These are phyloP conservation scores for Lepidium sativum DNA, from an alignment of 345 rosid genomes.

Conservation along the genomic window DNA sequence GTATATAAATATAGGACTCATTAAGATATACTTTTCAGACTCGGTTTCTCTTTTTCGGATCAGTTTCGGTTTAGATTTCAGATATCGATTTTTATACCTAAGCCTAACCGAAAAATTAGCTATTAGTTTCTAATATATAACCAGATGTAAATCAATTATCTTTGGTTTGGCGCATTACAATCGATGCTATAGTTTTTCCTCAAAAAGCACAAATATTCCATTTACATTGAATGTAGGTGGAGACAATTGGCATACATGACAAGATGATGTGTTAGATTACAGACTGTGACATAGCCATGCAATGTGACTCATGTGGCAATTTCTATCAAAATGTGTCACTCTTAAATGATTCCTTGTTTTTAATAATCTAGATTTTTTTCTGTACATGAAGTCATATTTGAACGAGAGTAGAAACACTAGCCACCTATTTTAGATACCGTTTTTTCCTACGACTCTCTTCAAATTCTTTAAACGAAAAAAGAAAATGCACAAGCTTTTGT, in stretches of 20 bases:
- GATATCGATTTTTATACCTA: too few relatives aligned
- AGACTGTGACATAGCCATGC: conserved; percentile 17
- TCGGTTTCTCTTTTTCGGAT: too few relatives aligned
- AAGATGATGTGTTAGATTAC: conserved; percentile 18
- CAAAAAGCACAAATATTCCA: background rate
- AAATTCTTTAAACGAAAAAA: background rate
- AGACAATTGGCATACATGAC: conserved; percentile 16
- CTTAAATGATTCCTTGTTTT: background rate
- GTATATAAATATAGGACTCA: too few relatives aligned
- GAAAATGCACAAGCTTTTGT: conserved; percentile 14
- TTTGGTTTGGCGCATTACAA: background rate
- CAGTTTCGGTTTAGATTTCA: too few relatives aligned
- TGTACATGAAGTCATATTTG: too few relatives aligned
- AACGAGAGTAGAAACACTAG: background rate
- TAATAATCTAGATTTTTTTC: too few relatives aligned
- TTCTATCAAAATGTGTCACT: conserved; percentile 17
- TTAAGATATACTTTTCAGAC: too few relatives aligned
- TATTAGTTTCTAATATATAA: background rate
- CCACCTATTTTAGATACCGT: conserved; percentile 1
- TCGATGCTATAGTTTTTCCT: background rate
- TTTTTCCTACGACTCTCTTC: background rate
- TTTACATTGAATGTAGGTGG: background rate
- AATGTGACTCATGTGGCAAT: conserved; percentile 10
- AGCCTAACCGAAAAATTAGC: too few relatives aligned
- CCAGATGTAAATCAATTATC: background rate